Evolutionary conservation across 2,329 filamentous ascomycete genomes (phyloP).

Genomic region (Phoma herbarum): DNA sequence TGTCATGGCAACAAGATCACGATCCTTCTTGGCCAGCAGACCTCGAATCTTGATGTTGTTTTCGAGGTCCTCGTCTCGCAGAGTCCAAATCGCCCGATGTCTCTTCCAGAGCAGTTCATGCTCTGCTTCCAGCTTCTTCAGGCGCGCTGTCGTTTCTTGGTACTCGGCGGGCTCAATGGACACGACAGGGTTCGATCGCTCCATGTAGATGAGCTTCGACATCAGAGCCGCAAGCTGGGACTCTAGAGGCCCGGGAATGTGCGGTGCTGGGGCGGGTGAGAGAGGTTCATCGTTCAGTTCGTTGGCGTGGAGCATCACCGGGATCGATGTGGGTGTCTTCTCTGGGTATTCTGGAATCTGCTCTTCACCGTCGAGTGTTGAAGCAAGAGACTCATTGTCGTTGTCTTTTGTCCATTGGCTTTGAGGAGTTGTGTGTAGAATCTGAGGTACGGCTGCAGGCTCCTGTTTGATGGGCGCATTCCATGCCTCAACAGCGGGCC

Average conservation of each 20-base stretch:
- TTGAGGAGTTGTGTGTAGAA: constrained; percentile 25
- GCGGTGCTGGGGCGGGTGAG: constrained; percentile 32
- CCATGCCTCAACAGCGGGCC: constrained; percentile 29
- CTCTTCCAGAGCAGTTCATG: constrained; percentile 48
- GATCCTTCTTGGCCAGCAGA: constrained; percentile 51
- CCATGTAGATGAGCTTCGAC: constrained; percentile 50
- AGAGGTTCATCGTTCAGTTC: constrained; percentile 30
- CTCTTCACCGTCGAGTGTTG: constrained; percentile 44
- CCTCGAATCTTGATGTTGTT: constrained; percentile 56
- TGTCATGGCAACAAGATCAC: constrained; percentile 52
- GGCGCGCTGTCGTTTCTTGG: constrained; percentile 37
- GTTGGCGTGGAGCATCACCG: constrained; percentile 24
- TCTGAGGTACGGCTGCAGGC: constrained; percentile 24
- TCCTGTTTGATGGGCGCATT: constrained; percentile 12
- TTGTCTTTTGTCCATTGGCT: constrained; percentile 32
- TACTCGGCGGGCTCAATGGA: constrained; percentile 53
- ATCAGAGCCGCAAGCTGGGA: constrained; percentile 49
- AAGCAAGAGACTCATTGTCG: constrained; percentile 43
- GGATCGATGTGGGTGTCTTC: constrained; percentile 40
- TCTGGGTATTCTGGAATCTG: constrained; percentile 38
- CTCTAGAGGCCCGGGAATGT: constrained; percentile 48
- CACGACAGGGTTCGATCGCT: constrained; percentile 44
- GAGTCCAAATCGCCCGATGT: constrained; percentile 53
- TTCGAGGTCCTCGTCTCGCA: constrained; percentile 55
- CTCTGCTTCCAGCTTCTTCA: constrained; percentile 50